Percentiles rank a stretch among this genome's conserved stretches.
Conservation (phyloP, 306 rosid species). For the Glycine tomentella region DNA sequence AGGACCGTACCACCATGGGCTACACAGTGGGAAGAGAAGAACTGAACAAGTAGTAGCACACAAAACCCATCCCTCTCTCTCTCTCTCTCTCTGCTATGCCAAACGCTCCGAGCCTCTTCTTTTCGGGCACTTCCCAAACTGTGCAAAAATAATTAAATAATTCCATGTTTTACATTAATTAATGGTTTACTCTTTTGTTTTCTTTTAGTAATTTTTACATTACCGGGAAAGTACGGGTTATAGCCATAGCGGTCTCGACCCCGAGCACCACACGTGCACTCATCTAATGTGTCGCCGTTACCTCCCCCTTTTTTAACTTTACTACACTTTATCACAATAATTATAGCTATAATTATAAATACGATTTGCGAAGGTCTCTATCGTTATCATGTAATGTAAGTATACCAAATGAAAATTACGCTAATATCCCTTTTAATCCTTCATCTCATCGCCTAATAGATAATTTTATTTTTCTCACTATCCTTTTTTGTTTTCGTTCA, state of each 20-base stretch:
- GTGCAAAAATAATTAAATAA: conserved; percentile 16
- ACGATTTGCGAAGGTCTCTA: conserved; percentile 15
- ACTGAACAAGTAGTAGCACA: neutral
- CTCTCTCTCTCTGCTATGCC: neutral
- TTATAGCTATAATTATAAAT: conserved; percentile 22
- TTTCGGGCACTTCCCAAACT: conserved; percentile 48
- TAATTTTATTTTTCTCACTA: neutral
- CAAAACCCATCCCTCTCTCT: conserved; percentile 49
- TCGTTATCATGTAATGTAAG: conserved; percentile 50
- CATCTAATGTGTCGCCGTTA: conserved; percentile 51
- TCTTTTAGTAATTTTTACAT: conserved; percentile 1
- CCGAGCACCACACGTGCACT: conserved; percentile 64
- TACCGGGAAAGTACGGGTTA: conserved; percentile 59
- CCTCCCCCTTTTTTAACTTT: conserved; percentile 36
- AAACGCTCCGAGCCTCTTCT: conserved; percentile 52
- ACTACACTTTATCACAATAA: neutral
- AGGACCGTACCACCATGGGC: conserved; percentile 52
- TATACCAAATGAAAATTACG: conserved; percentile 49
- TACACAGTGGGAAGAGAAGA: conserved; percentile 19
- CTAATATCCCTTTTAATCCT: conserved; percentile 13
- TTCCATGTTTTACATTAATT: conserved; percentile 14
- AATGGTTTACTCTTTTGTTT: neutral
- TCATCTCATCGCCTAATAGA: neutral
- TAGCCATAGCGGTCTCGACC: conserved; percentile 59
- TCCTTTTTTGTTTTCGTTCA: neutral